Conservation (phyloP, 75 land plant species). For the Selaginella moellendorffii region DNA sequence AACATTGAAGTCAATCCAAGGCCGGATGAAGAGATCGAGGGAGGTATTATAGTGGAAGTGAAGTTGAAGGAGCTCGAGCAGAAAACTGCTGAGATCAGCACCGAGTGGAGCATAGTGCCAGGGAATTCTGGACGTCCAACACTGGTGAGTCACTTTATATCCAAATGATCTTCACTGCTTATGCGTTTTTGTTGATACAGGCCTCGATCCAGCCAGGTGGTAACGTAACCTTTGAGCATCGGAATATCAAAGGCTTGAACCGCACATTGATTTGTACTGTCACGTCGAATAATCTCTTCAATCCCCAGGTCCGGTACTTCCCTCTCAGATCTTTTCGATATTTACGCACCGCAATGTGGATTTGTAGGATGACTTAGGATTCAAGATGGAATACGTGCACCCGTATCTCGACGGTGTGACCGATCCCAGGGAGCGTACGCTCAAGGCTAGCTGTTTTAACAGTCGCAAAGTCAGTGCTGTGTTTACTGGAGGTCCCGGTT, state of each 20-base stretch:
- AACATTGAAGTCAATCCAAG: slow-evolving; percentile 92
- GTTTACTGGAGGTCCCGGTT: slow-evolving; percentile 94
- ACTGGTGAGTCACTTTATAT: slow-evolving; percentile 33
- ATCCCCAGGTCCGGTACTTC: slow-evolving; percentile 83
- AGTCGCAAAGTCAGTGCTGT: slow-evolving; percentile 94
- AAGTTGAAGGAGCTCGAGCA: slow-evolving; percentile 94
- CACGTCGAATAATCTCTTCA: slow-evolving; percentile 82
- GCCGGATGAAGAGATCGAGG: slow-evolving; percentile 90
- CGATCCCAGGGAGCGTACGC: slow-evolving; percentile 62
- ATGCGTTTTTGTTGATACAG: slow-evolving; percentile 22
- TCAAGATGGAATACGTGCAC: slow-evolving; percentile 94
- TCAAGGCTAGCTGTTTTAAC: slow-evolving; percentile 81
- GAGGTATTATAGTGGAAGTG: slow-evolving; percentile 82
- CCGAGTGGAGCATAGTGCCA: slow-evolving; percentile 98
- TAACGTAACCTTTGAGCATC: slow-evolving; percentile 86
- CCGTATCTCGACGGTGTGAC: slow-evolving; percentile 79
- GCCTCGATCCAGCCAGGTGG: slow-evolving; percentile 96
- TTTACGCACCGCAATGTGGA: neutral
- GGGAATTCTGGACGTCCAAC: slow-evolving; percentile 81
- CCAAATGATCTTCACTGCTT: no score
- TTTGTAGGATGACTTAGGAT: slow-evolving; percentile 81
- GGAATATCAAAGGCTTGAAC: slow-evolving; percentile 80
- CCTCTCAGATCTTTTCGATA: neutral
- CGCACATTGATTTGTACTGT: slow-evolving; percentile 72
- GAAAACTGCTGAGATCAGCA: slow-evolving; percentile 80